Conservation (phyloP, 306 rosid genomes). For the Trichosanthes cucumerina region DNA sequence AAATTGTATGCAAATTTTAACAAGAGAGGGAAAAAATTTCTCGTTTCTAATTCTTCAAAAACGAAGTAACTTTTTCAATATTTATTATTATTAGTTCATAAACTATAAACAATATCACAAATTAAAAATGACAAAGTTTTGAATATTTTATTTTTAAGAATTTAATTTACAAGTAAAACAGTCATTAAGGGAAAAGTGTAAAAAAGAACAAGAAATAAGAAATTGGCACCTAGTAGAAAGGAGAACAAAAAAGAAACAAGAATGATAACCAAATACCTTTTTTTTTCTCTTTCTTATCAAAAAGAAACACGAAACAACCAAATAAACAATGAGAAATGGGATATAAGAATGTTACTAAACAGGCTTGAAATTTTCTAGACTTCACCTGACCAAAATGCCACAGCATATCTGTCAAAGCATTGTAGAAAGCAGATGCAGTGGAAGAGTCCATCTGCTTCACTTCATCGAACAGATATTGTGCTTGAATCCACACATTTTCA, state of each 20-base stretch:
- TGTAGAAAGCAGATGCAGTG: conserved; percentile 85
- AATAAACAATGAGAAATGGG: background rate
- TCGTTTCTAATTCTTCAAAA: too few relatives aligned
- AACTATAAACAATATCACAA: too few relatives aligned
- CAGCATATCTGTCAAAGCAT: conserved; percentile 92
- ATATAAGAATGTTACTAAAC: background rate
- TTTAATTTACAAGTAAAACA: background rate
- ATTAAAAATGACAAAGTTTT: too few relatives aligned
- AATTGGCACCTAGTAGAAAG: background rate
- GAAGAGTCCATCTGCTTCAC: conserved; percentile 76
- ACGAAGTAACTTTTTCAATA: too few relatives aligned
- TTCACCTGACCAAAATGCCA: conserved; percentile 96
- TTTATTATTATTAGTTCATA: too few relatives aligned
- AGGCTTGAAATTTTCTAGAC: background rate
- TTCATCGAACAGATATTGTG: conserved; percentile 70
- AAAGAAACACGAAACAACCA: background rate
- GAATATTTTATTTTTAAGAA: too few relatives aligned
- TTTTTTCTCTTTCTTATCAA: background rate
- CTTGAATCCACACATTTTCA: conserved; percentile 59
- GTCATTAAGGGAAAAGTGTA: background rate
- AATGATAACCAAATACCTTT: background rate
- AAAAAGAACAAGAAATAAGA: background rate
- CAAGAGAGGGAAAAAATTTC: too few relatives aligned
- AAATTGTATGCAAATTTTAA: too few relatives aligned
- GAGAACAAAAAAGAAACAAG: background rate